Evolutionary conservation across 1,284 basidiomycete genomes (phyloP).

Genomic region (Tylopilus sp.): DNA sequence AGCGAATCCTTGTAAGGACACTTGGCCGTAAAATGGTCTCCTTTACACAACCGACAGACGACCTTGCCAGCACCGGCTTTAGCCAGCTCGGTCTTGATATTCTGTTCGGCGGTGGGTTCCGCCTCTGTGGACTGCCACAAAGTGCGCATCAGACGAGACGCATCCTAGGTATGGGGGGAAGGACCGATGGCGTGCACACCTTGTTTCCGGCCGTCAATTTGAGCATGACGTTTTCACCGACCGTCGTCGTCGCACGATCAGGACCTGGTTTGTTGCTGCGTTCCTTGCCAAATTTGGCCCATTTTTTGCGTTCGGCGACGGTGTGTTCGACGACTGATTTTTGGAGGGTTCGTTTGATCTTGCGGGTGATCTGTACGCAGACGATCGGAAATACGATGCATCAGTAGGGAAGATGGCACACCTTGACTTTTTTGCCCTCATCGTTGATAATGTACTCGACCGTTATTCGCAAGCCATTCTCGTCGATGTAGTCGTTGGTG

Average conservation of each 20-base stretch:
- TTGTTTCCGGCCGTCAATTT: slow-evolving; percentile 91
- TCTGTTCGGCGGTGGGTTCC: slow-evolving; percentile 79
- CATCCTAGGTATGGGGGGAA: too few relatives aligned
- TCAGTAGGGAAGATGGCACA: slow-evolving; percentile 39
- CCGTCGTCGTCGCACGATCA: slow-evolving; percentile 94
- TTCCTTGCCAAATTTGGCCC: slow-evolving; percentile 96
- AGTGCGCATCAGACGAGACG: background rate
- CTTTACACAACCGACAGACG: slow-evolving; percentile 94
- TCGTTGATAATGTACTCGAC: slow-evolving; percentile 91
- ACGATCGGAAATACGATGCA: slow-evolving; percentile 10
- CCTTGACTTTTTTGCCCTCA: slow-evolving; percentile 96
- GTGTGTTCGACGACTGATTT: slow-evolving; percentile 94
- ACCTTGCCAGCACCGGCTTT: slow-evolving; percentile 89
- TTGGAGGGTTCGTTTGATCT: slow-evolving; percentile 89
- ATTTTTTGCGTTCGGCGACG: slow-evolving; percentile 94
- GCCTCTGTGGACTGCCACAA: slow-evolving; percentile 63
- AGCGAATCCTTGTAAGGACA: slow-evolving; percentile 98
- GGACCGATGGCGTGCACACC: slow-evolving; percentile 50
- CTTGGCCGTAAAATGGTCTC: slow-evolving; percentile 97
- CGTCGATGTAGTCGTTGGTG: slow-evolving; percentile 79
- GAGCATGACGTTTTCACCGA: slow-evolving; percentile 91
- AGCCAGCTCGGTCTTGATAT: slow-evolving; percentile 76
- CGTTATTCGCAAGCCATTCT: slow-evolving; percentile 90
- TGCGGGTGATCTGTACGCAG: slow-evolving; percentile 78
- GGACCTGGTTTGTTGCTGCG: slow-evolving; percentile 91